Evolutionary conservation across 495 filamentous ascomycete genomes (phyloP), one percentile per base, ranked within the genome.

Genomic region (Usnea hakonensis): DNA sequence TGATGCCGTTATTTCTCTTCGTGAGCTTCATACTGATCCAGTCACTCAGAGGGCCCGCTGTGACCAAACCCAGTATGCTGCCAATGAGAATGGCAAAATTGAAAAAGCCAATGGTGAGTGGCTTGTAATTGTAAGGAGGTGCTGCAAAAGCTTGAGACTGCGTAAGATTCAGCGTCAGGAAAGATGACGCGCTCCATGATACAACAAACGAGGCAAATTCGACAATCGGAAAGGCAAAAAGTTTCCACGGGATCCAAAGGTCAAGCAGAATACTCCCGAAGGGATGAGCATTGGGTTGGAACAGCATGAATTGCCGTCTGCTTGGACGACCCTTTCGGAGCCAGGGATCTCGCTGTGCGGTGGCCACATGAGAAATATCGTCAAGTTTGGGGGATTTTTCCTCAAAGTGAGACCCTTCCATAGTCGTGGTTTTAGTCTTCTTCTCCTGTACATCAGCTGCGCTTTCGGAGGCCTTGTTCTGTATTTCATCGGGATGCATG

Each of bases 101-200:
- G 55, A 76, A 72, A 55, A 78, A 75, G 21, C 79, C 85, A 44
- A 87, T 82, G 10, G 77, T 68, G 54, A 81, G 71, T 26, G 76
- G 72, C 55, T 74, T 79, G 65, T 83, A 78, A 56, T 81, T 78
- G 66, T 85, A 83, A 0, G 85, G 83, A 11, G 84, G 83, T 3
- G 78, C 80, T 36, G 77, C 80, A 58, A 85, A 84, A 2, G 79
- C 81, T 65, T 85, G 84, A 26, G 77, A 76, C 67, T 87, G 79
- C 32, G 85, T 87, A 30, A 88, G 74, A 66, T 88, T 87, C 65
- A 87, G 72, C 23, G 84, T 82, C 62, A 87, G 73, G 67, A 86
- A 82, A 23, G 74, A 78, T 64, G 80, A 79, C 44, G 81, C 84
- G 28, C 78, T 78, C 81, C 83, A 87, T 17, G 80, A 81, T 41